Base-by-base conservation (phyloP, 192 early-diverging fungal genomes). In the Chytriomyces sp. region DNA sequence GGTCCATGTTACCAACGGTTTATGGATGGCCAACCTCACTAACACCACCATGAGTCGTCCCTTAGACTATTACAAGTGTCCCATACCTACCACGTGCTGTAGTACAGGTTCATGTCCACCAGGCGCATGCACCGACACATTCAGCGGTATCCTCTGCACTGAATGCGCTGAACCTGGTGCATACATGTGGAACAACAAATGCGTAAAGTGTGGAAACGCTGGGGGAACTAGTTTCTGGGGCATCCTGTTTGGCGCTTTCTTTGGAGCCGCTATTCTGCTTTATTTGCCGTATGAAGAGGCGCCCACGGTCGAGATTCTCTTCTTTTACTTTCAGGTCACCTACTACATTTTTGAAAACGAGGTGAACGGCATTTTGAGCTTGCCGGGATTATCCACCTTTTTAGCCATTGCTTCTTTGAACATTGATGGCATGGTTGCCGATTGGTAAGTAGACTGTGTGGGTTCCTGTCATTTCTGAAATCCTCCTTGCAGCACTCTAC, bases 281-380 rank as follows among this genome's bases (percentile, higher is more conserved):
- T 63, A 49, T 31, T 28, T 73, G 17, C 71, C 71, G 12, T 34
- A 53, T n/a, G 59, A 52, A 26, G 71, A 73, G 25, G 44, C 56
- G 19, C 71, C 71, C 30, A 63, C 71, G 1, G 60, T 73, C 59
- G 71, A 73, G 59, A 55, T 73, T 33, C 71, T 73, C 28, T 73
- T 73, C 52, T 73, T 73, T 34, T 73, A 63, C 60, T 73, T 73
- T 34, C 71, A 73, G 52, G 71, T 73, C 5, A 63, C 59, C 30
- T 49, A 73, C 59, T 58, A 58, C 33, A 73, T 73, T 22, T 73
- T 63, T 53, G 44, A 39, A 39, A 7, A 44, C 36, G 22, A 61
- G 32, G 25, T 49, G 14, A 38, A 55, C 8, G 59, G 44, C 14
- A 4, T 54, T 17, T 33, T 73, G 22, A 63, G n/a, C 8, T 19